Base-by-base conservation (phyloP, 1,284 basidiomycete genomes). In the Rhodotorula sp. region DNA sequence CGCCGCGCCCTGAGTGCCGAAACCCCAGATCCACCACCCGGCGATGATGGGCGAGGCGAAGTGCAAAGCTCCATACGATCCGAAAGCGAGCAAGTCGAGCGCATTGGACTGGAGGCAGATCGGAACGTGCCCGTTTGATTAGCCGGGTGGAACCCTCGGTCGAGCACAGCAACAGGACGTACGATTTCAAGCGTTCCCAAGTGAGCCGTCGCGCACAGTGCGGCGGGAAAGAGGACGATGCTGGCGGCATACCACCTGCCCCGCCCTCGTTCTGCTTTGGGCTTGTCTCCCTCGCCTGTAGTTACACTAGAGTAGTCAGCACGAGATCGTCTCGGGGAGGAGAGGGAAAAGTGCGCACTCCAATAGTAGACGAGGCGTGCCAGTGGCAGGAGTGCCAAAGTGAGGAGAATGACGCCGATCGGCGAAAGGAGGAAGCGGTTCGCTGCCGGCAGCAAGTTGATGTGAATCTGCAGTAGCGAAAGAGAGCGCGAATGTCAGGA, bases 1-100 rank as follows among this genome's bases (percentile, higher is more conserved):
- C n/a, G 77, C 74, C 0, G 74, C 74, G 24, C 77, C 77, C 45
- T 76, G 75, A 42, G 73, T 56, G 0, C 69, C 75, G 45, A 76
- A 78, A 20, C 71, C 72, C 77, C 77, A 78, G 48, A 73, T 63
- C 74, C 76, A 77, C 75, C 77, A 78, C 1, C 62, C 76, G 0
- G 67, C 66, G 53, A 75, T 24, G 73, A 77, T 72, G 6, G 76
- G 73, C n/a, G 65, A 70, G 4, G 76, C 75, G 29, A 76, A 76
- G 57, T 76, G 76, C 0, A 76, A 66, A 0, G 72, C 72, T 24
- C 72, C 72, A 60, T 73, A 73, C 7, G 72, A 63, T 17, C 56
- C 62, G 55, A 73, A 73, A 1, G 69, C 69, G 53, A 64, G 46
- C 29, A 73, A 59, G 53, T 73, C 72, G 56, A 73, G 63, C 6